Percentiles rank a stretch among this genome's conserved stretches.
phyloP scores from a whole-genome alignment of 208 protist species.

The Phytomonas francai region DNA sequence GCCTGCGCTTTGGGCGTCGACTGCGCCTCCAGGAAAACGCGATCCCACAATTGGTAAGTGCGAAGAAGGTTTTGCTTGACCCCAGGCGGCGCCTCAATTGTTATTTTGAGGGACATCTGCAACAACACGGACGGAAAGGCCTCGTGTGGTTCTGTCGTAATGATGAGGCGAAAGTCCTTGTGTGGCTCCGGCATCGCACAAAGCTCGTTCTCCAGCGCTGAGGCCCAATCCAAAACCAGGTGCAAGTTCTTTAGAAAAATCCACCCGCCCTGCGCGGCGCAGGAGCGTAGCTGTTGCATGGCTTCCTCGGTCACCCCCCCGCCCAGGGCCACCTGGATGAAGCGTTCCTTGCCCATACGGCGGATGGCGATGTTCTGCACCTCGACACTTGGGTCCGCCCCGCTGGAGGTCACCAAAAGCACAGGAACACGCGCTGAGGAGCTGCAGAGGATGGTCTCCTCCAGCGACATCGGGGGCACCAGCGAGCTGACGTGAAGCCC shows the following conservation, averaged over 20 bases:
- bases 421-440: slow-evolving; percentile 53
- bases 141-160: slow-evolving; percentile 93
- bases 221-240: slow-evolving; percentile 92
- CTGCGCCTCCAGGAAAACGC: slow-evolving; percentile 44
- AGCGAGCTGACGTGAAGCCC: slow-evolving; percentile 64
- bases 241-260: slow-evolving; percentile 96
- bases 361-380: slow-evolving; percentile 85
- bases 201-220: slow-evolving; percentile 90
- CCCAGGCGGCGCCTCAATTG: slow-evolving; percentile 94
- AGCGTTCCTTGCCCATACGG: slow-evolving; percentile 62
- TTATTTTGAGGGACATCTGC: slow-evolving; percentile 90
- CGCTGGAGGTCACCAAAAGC: slow-evolving; percentile 91
- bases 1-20: slow-evolving; percentile 43
- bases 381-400: slow-evolving; percentile 92
- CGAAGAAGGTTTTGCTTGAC: slow-evolving; percentile 93
- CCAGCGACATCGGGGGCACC: slow-evolving; percentile 57
- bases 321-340: slow-evolving; percentile 92
- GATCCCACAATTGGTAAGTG: slow-evolving; percentile 86
- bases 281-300: slow-evolving; percentile 77
- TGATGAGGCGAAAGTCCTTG: slow-evolving; percentile 91
- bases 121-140: slow-evolving; percentile 92
- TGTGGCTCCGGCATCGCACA: slow-evolving; percentile 74
- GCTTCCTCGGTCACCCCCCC: slow-evolving; percentile 90
- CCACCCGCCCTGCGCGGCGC: slow-evolving; percentile 85
- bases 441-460: slow-evolving; percentile 46